Conservation (phyloP, 1,139 yeast genomes). For the Hemisphaericaspora xylofermentans region DNA sequence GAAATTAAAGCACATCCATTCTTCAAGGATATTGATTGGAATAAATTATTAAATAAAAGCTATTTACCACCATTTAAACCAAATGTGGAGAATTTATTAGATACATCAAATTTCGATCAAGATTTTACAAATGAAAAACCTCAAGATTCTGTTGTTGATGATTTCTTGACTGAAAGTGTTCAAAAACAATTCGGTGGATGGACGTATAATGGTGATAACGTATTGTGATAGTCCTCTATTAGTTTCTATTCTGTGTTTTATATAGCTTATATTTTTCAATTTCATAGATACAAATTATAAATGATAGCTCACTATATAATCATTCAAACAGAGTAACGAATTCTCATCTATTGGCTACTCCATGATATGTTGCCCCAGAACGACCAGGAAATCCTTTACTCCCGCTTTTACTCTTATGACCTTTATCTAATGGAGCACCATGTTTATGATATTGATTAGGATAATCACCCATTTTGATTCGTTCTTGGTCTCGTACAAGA, state of each 20-base stretch:
- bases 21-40: conserved; percentile 91
- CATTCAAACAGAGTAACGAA: too few relatives aligned
- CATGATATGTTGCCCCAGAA: conserved; percentile 39
- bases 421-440: conserved; percentile 38
- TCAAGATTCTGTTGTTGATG: conserved; percentile 93
- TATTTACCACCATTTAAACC: conserved; percentile 97
- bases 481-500: conserved; percentile 31
- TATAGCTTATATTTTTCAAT: conserved; percentile 4
- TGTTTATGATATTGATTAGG: conserved; percentile 30
- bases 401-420: conserved; percentile 23
- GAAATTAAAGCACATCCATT: conserved; percentile 85
- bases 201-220: conserved; percentile 80
- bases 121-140: conserved; percentile 94
- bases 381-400: conserved; percentile 41
- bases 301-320: too few relatives aligned
- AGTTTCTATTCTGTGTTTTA: not conserved
- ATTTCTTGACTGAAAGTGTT: conserved; percentile 81
- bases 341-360: conserved; percentile 38
- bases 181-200: conserved; percentile 98
- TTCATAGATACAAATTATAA: not conserved
- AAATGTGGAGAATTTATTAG: conserved; percentile 79
- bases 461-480: conserved; percentile 32
- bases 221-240: conserved; percentile 16
- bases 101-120: conserved; percentile 88
- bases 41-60: conserved; percentile 75